These are phyloP conservation scores for Tetrastigma voinierianum DNA, from an alignment of 164 flowering plant species.

Conservation along the genomic window DNA sequence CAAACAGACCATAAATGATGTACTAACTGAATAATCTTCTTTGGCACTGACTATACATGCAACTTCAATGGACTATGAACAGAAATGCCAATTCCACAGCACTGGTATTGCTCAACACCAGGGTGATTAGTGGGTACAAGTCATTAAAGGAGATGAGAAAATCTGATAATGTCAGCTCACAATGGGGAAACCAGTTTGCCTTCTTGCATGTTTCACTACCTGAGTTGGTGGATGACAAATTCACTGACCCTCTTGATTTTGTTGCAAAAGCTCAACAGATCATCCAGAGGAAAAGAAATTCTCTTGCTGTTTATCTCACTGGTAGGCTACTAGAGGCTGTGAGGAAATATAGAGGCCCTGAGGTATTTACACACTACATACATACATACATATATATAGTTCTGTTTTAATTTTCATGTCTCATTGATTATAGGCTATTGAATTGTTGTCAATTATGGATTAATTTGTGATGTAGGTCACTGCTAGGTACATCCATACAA, in stretches of 20 bases:
- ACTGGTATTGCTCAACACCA: conserved; percentile 57
- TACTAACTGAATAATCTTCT: conserved; percentile 42
- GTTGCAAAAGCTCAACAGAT: conserved; percentile 28
- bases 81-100: conserved; percentile 34
- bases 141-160: conserved; percentile 45
- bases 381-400: too few relatives aligned
- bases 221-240: not conserved
- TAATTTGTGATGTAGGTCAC: conserved; percentile 20
- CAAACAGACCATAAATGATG: conserved; percentile 59
- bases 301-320: conserved; percentile 39
- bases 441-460: too few relatives aligned
- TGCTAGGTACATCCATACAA: conserved; percentile 26
- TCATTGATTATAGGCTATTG: too few relatives aligned
- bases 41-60: conserved; percentile 57
- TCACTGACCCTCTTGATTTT: conserved; percentile 33
- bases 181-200: conserved; percentile 25
- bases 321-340: conserved; percentile 34
- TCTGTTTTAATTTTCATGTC: too few relatives aligned
- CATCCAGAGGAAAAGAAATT: conserved; percentile 38
- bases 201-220: conserved; percentile 19
- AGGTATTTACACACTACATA: too few relatives aligned
- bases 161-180: conserved; percentile 8
- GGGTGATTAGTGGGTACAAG: conserved; percentile 34
- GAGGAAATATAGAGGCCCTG: conserved; percentile 40
- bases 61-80: conserved; percentile 11